phyloP scores from a whole-genome alignment of 1,139 yeast genomes.

The Geotrichum cucujoidarum region DNA sequence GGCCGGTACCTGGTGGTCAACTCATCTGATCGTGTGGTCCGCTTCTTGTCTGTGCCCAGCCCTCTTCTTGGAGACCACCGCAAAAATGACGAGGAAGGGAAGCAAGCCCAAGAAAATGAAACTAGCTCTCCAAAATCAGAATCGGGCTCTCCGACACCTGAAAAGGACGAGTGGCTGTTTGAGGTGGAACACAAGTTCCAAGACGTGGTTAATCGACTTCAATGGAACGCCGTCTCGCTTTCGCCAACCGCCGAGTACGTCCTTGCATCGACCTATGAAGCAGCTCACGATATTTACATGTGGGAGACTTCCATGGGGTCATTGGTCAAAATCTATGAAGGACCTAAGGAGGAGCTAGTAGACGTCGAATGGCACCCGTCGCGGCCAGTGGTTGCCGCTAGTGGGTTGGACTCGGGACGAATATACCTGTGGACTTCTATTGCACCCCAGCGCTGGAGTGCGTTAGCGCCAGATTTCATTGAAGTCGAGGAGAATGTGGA shows the following conservation, averaged over 20 bases:
- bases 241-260: slow-evolving; percentile 76
- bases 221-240: slow-evolving; percentile 81
- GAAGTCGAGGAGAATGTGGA: slow-evolving; percentile 91
- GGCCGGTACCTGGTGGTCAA: slow-evolving; percentile 72
- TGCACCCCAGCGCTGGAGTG: slow-evolving; percentile 93
- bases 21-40: slow-evolving; percentile 74
- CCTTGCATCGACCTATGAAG: slow-evolving; percentile 83
- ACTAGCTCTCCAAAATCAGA: not conserved
- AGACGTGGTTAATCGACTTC: slow-evolving; percentile 81
- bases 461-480: slow-evolving; percentile 93
- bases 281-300: slow-evolving; percentile 80
- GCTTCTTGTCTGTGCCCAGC: slow-evolving; percentile 59
- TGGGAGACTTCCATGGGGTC: slow-evolving; percentile 94
- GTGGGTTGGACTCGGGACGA: slow-evolving; percentile 81
- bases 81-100: not conserved
- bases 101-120: not conserved
- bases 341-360: slow-evolving; percentile 78
- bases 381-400: slow-evolving; percentile 74
- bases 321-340: slow-evolving; percentile 80
- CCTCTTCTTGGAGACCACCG: slow-evolving; percentile 26
- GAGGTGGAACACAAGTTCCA: slow-evolving; percentile 80
- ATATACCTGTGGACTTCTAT: slow-evolving; percentile 79
- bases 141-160: not conserved
- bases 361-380: slow-evolving; percentile 78
- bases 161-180: slow-evolving; percentile 43